Base-by-base conservation (phyloP, 768 basidiomycete genomes). In the Exidia glandulosa region DNA sequence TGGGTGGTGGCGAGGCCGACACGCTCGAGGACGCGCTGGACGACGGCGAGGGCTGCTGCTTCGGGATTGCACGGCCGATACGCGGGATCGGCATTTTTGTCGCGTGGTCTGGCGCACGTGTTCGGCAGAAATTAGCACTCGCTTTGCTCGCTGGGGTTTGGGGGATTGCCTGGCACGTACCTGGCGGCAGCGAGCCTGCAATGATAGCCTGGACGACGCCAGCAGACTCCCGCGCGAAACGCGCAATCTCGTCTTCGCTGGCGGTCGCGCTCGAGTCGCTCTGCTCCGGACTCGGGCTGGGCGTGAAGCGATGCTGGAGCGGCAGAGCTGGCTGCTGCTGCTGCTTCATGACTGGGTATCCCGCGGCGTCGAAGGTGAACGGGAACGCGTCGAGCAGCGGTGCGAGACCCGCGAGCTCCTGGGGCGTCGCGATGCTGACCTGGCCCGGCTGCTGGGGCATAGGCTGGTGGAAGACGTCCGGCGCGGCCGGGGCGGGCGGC, bases 171-270 rank as follows among this genome's bases (percentile, higher is more conserved):
- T 45, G 41, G 41, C 41, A 45, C 41, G 41, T 19, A 19, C 19
- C 41, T 45, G 19, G 23, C 41, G 7, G 41, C 1, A 45, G 6
- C 6, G 41, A 45, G 41, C 41, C 41, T 23, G 50, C 50, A 25
- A 54, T 25, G 50, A 54, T 19, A 13, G 50, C 50, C 25, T 54
- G 50, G 27, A 54, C 30, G 50, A 32, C 32, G 30, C 61, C 58
- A 16, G 19, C 59, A 10, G 16, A 59, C 29, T 54, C 61, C 23
- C 48, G 61, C 27, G 59, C 59, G 7, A 62, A 59, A 25, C 61
- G 61, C n/a, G 58, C 61, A 25, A 56, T 59, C n/a, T 62, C 61
- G 34, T 62, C 61, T 14, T 59, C 61, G 41, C 19, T 19, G 9
- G 30, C 50, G 3, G 50, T 54, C 30, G 14, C 14, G 50, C 50